phyloP scores from a whole-genome alignment of 106 monocot genomes.

The Platanthera zijinensis region DNA sequence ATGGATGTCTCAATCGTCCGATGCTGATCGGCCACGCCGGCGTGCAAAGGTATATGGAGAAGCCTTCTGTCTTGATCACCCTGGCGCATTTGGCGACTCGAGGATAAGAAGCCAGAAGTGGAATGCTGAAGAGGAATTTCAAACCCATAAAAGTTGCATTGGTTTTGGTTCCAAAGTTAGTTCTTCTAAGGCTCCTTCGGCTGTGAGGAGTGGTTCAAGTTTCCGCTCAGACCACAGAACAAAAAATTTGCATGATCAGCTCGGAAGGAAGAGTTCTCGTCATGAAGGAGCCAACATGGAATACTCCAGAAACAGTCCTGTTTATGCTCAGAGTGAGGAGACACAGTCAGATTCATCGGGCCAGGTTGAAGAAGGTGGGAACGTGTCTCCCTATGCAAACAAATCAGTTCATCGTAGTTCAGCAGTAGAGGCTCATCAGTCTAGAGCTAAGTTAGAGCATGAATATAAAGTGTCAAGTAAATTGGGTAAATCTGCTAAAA shows the following conservation, averaged over 20 bases:
- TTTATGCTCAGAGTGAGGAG: slow-evolving; percentile 39
- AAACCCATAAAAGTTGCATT: slow-evolving; percentile 1
- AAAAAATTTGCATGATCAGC: slow-evolving; percentile 17
- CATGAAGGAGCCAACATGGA: slow-evolving; percentile 10
- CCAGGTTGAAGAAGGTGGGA: slow-evolving; percentile 25
- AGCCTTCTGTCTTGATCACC: not conserved
- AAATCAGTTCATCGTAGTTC: slow-evolving; percentile 14
- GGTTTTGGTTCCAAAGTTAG: slow-evolving; percentile 13
- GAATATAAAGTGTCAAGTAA: slow-evolving; percentile 30
- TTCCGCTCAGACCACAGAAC: slow-evolving; percentile 9
- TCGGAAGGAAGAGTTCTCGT: slow-evolving; percentile 19
- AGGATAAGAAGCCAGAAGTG: slow-evolving; percentile 20
- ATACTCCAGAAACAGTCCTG: slow-evolving; percentile 1
- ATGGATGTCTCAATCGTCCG: slow-evolving; percentile 12
- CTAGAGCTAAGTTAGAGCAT: slow-evolving; percentile 17
- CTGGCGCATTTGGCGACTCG: slow-evolving; percentile 16
- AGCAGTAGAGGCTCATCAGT: slow-evolving; percentile 6
- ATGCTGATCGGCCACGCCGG: slow-evolving; percentile 3
- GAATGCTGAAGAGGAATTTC: slow-evolving; percentile 16
- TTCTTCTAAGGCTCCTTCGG: slow-evolving; percentile 17
- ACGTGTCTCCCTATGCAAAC: slow-evolving; percentile 8
- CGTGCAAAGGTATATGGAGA: slow-evolving; percentile 10
- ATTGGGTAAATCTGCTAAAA: slow-evolving; percentile 22
- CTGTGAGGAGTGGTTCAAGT: slow-evolving; percentile 11
- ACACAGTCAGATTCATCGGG: slow-evolving; percentile 84